Conservation (phyloP, 352 stramenopile species). For the Phytophthora europaea region DNA sequence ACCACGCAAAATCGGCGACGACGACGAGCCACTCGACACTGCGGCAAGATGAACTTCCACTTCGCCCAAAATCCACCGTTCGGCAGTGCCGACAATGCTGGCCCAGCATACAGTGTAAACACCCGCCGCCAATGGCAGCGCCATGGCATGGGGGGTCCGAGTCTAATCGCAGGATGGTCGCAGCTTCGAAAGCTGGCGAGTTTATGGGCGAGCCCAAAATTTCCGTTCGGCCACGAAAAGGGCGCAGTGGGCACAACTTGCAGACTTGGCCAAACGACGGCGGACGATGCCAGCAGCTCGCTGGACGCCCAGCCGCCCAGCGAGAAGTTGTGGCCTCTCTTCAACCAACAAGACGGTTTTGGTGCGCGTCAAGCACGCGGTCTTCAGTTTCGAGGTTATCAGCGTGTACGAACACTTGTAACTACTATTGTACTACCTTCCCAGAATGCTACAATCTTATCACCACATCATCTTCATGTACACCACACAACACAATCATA, state of each 20-base stretch:
- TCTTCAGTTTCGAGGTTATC: not conserved
- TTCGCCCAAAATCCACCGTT: not conserved
- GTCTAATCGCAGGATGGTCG: constrained; percentile 25
- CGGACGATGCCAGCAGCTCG: constrained; percentile 2
- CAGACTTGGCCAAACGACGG: constrained; percentile 8
- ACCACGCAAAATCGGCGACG: constrained; percentile 10
- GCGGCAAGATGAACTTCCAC: constrained; percentile 3
- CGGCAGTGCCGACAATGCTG: not conserved
- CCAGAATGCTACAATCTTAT: not conserved
- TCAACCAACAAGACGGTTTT: constrained; percentile 2
- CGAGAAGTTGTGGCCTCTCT: constrained; percentile 2
- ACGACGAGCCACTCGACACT: constrained; percentile 1
- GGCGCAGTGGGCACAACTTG: not conserved
- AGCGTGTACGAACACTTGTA: not conserved
- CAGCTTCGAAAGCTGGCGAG: constrained; percentile 6
- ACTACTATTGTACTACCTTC: not conserved
- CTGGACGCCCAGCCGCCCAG: constrained; percentile 1
- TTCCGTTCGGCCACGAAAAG: constrained; percentile 11
- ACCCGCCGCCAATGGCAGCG: not conserved
- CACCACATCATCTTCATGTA: not conserved
- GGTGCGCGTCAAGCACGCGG: not conserved
- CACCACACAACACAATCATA: not conserved
- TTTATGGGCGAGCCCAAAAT: constrained; percentile 19
- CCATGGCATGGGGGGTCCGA: constrained; percentile 11
- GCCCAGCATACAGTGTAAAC: constrained; percentile 9